Evolutionary conservation across 2,329 filamentous ascomycete species (phyloP).

Genomic region (Talaromyces marneffei): DNA sequence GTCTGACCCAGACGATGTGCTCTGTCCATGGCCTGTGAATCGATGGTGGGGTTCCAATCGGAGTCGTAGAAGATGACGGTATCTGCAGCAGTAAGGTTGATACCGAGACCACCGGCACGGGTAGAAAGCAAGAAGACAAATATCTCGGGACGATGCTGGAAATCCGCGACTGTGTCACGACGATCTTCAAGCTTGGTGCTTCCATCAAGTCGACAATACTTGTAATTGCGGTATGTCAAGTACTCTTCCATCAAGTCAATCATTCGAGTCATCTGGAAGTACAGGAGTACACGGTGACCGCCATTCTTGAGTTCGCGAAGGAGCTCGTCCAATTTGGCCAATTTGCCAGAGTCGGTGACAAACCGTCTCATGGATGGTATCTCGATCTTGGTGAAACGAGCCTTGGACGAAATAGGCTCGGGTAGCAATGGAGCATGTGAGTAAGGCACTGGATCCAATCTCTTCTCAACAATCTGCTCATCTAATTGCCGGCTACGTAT

Average conservation of each 20-base stretch:
- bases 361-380: conserved; percentile 97
- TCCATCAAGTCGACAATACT: conserved; percentile 92
- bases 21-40: conserved; percentile 98
- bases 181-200: conserved; percentile 96
- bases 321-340: conserved; percentile 82
- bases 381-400: conserved; percentile 80
- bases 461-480: conserved; percentile 65
- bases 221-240: conserved; percentile 97
- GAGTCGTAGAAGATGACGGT: conserved; percentile 99
- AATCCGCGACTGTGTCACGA: conserved; percentile 91
- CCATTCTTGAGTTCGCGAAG: conserved; percentile 86
- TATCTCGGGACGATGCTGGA: conserved; percentile 89
- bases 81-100: conserved; percentile 93
- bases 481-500: conserved; percentile 57
- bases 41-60: conserved; percentile 98
- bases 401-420: conserved; percentile 70
- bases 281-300: conserved; percentile 86
- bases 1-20: conserved; percentile 97
- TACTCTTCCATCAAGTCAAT: conserved; percentile 99
- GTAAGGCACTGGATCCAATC: conserved; percentile 53
- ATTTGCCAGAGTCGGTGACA: conserved; percentile 94
- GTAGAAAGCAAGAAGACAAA: conserved; percentile 97
- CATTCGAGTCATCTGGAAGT: conserved; percentile 99
- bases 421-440: conserved; percentile 69
- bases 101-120: conserved; percentile 92